phyloP scores from a whole-genome alignment of 306 rosid genomes.

The Sphenostylis stenocarpa region DNA sequence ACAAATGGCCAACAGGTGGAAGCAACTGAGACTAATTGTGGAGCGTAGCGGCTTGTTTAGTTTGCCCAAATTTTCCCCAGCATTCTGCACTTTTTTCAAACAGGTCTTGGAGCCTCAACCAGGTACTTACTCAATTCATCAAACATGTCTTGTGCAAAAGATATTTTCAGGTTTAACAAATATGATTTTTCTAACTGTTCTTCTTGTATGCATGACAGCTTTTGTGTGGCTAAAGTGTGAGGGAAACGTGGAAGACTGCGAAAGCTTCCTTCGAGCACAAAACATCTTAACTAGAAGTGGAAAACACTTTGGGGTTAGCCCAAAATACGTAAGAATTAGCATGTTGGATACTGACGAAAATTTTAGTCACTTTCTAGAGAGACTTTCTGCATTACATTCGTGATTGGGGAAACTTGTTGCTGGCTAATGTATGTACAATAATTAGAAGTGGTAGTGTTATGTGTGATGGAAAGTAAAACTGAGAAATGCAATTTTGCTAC shows the following conservation, averaged over 20 bases:
- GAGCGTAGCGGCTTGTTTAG: conserved; percentile 52
- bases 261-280: conserved; percentile 41
- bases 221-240: conserved; percentile 60
- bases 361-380: conserved; percentile 38
- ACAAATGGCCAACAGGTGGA: conserved; percentile 74
- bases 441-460: not conserved
- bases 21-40: conserved; percentile 54
- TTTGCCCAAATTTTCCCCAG: conserved; percentile 58
- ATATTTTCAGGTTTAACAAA: too few relatives aligned
- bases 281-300: conserved; percentile 56
- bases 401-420: not conserved
- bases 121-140: conserved; percentile 42
- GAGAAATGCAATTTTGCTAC: not conserved
- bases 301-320: conserved; percentile 50
- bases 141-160: too few relatives aligned
- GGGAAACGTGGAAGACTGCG: conserved; percentile 48
- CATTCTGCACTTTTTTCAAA: conserved; percentile 62
- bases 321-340: conserved; percentile 52
- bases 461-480: not conserved
- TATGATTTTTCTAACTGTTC: not conserved
- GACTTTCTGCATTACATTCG: conserved; percentile 33
- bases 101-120: conserved; percentile 62
- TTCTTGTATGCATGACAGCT: conserved; percentile 27
- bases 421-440: not conserved
- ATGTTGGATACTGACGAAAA: conserved; percentile 52